Evolutionary conservation across 306 rosid genomes (phyloP), one percentile per base, ranked within the genome.

Genomic region (Citrullus amarus): DNA sequence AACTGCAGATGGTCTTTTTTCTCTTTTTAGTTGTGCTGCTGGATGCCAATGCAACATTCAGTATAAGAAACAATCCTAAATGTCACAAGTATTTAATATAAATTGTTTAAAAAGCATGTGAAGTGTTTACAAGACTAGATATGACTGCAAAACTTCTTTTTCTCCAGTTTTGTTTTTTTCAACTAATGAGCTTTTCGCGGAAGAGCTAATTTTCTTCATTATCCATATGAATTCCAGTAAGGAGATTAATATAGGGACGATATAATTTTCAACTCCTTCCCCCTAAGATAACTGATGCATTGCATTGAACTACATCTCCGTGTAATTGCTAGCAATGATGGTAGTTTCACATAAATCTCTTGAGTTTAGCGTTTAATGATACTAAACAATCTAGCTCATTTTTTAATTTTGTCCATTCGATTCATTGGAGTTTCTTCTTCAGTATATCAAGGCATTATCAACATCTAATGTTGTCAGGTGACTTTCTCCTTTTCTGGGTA

Each of bases 341-440:
- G 59, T 71, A 28, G 77, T 71, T 28, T 59, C 59, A 48, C 77
- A 28, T 16, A 50, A 50, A 14, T 32, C 44, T 38, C 30, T 13
- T 30, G 73, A 70, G 76, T 46, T 70, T 43, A 44, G 13, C 30
- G 75, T 20, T 14, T 20, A 69, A 22, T 69, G 15, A 44, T 44
- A 69, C 8, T 20, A 38, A 69, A 44, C 56, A 69, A 71, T 68
- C 34, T 68, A 68, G 54, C 54, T 43, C 53, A 39, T 32, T 63
- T 63, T 34, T 63, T 22, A 34, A 63, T 8, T 65, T 65, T 41
- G 30, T 22, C 17, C 32, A n/a, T 43, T 41, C 6, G 57, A 22
- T 46, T 57, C 57, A 46, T 71, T 71, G 39, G 76, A 71, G 59
- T 71, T 69, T 28, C 77, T 70, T 70, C 38, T 71, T 39, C 59